Conservation (phyloP, 345 rosid genomes). For the Anastatica hierochuntica region DNA sequence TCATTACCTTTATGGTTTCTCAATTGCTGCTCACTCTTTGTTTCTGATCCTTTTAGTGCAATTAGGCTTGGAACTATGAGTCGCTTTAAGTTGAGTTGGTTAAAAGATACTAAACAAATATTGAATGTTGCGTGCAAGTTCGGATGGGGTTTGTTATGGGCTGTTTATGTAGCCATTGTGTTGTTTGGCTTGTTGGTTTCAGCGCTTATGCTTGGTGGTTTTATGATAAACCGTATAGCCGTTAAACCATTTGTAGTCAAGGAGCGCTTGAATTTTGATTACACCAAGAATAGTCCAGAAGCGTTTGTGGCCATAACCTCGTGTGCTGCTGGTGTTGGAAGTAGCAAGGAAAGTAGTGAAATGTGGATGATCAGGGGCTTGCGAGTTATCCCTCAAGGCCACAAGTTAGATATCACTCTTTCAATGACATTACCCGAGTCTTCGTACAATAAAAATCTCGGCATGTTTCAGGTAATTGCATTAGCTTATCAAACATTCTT, state of each 20-base stretch:
- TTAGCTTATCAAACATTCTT: background rate
- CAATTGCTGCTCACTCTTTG: conserved; percentile 30
- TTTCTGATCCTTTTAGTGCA: conserved; percentile 49
- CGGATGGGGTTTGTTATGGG: conserved; percentile 66
- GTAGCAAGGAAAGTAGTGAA: conserved; percentile 37
- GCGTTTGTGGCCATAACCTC: conserved; percentile 52
- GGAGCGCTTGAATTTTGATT: conserved; percentile 50
- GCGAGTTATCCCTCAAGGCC: conserved; percentile 20
- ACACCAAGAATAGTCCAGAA: conserved; percentile 44
- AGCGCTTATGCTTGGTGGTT: conserved; percentile 43
- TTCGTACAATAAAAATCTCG: conserved; percentile 65
- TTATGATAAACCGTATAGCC: conserved; percentile 46
- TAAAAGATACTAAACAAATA: conserved; percentile 35
- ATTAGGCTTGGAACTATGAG: conserved; percentile 28
- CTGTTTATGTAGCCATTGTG: conserved; percentile 48
- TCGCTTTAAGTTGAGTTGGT: conserved; percentile 31
- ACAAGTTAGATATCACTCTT: conserved; percentile 17
- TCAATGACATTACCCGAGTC: conserved; percentile 63
- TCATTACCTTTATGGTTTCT: conserved; percentile 38
- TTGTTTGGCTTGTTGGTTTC: conserved; percentile 47
- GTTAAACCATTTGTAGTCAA: conserved; percentile 48
- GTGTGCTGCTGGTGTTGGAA: conserved; percentile 39
- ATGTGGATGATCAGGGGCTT: conserved; percentile 10
- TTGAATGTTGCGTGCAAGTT: conserved; percentile 34
- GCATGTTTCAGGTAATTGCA: conserved; percentile 68